Percentiles rank a stretch among this genome's conserved stretches.
phyloP scores from a whole-genome alignment of 345 rosid genomes.

The Tarenaya hassleriana region DNA sequence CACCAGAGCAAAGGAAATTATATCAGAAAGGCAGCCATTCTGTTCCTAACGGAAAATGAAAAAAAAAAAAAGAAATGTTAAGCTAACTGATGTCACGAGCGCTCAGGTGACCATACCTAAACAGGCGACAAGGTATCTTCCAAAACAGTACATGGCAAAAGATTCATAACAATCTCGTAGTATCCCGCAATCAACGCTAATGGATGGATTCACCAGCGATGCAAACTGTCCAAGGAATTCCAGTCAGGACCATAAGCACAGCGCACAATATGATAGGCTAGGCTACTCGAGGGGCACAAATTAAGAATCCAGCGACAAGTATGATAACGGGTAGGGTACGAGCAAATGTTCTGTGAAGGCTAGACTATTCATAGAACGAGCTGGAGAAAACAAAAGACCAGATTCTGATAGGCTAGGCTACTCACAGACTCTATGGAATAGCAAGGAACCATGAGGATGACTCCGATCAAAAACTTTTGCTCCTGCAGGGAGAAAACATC shows the following conservation, averaged over 20 bases:
- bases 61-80: neutral
- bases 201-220: constrained; percentile 80
- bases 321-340: neutral
- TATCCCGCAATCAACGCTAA: constrained; percentile 82
- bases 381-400: neutral
- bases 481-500: constrained; percentile 45
- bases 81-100: neutral
- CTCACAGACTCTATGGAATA: constrained; percentile 88
- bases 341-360: neutral
- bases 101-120: constrained; percentile 52
- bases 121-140: constrained; percentile 97
- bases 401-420: neutral
- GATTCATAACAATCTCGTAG: constrained; percentile 98
- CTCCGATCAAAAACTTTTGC: constrained; percentile 94
- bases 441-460: constrained; percentile 98
- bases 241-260: neutral
- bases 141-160: constrained; percentile 99
- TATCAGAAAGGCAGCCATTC: neutral
- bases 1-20: too few species aligned
- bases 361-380: too few species aligned
- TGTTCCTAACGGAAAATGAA: constrained; percentile 3
- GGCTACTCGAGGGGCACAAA: neutral
- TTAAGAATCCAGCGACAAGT: neutral
- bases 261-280: too few species aligned
- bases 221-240: constrained; percentile 49